These are phyloP conservation scores for Davidsoniella virescens DNA, from an alignment of 2,329 filamentous ascomycete species.

Conservation along the genomic window DNA sequence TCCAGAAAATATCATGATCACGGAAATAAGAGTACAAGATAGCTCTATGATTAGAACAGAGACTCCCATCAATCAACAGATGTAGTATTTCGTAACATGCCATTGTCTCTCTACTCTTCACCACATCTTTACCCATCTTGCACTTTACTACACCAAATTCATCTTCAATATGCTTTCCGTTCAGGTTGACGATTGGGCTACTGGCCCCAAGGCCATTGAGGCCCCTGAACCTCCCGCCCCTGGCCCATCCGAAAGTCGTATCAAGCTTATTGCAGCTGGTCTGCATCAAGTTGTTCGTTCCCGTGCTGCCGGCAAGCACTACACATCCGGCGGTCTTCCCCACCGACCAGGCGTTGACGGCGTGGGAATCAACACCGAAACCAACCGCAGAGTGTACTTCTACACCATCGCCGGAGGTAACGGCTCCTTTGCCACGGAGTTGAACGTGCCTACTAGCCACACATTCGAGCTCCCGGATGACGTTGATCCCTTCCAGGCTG, in stretches of 20 bases:
- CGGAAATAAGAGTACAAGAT: neutral
- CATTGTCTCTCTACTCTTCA: neutral
- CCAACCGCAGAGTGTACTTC: slow-evolving; percentile 35
- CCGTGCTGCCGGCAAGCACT: slow-evolving; percentile 38
- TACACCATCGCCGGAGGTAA: slow-evolving; percentile 20
- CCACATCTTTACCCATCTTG: too few species aligned
- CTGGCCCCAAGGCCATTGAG: neutral
- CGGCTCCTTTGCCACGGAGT: slow-evolving; percentile 25
- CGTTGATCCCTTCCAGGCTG: slow-evolving; percentile 32
- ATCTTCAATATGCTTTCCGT: neutral
- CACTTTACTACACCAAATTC: neutral
- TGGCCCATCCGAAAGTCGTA: slow-evolving; percentile 17
- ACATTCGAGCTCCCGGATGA: slow-evolving; percentile 26
- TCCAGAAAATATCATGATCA: neutral
- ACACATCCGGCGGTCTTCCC: slow-evolving; percentile 31
- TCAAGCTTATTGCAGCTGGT: slow-evolving; percentile 35
- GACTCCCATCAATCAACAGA: too few species aligned
- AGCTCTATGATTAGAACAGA: neutral
- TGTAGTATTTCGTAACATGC: neutral
- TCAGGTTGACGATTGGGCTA: neutral
- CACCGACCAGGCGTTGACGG: slow-evolving; percentile 38
- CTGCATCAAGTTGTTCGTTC: slow-evolving; percentile 37
- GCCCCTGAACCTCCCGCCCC: neutral
- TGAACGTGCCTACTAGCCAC: slow-evolving; percentile 29
- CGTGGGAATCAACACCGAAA: slow-evolving; percentile 28